Evolutionary conservation across 1,284 basidiomycete species (phyloP).

Genomic region (Ceratobasidium papillatum): DNA sequence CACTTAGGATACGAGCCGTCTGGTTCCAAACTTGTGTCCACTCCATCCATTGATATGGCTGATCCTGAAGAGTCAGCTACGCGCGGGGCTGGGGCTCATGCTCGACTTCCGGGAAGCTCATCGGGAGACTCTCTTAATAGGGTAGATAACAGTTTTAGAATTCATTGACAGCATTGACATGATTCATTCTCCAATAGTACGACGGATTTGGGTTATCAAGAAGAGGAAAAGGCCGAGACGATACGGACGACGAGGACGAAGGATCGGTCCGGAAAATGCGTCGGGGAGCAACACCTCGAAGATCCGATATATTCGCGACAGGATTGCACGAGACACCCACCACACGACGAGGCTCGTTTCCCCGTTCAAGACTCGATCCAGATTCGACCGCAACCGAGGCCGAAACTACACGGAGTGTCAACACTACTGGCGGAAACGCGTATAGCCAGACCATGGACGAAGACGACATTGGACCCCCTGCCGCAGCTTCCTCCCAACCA

Average conservation of each 20-base stretch:
- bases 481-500: background rate
- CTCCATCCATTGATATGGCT: slow-evolving; percentile 17
- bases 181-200: background rate
- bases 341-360: background rate
- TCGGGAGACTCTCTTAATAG: background rate
- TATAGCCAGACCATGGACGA: slow-evolving; percentile 32
- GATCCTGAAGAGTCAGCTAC: background rate
- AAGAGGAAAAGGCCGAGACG: slow-evolving; percentile 28
- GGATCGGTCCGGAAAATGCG: slow-evolving; percentile 21
- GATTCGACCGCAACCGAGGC: slow-evolving; percentile 20
- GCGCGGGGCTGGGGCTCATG: background rate
- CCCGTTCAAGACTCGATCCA: background rate
- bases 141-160: no score
- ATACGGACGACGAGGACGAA: slow-evolving; percentile 28
- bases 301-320: background rate
- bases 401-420: background rate
- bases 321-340: background rate
- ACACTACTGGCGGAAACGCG: background rate
- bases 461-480: slow-evolving; percentile 10
- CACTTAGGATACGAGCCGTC: background rate
- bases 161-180: background rate
- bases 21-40: background rate
- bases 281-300: slow-evolving; percentile 15
- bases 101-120: background rate
- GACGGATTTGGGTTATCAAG: background rate